Evolutionary conservation across 2,329 filamentous ascomycete species (phyloP).

Genomic region (Sporothrix globosa): DNA sequence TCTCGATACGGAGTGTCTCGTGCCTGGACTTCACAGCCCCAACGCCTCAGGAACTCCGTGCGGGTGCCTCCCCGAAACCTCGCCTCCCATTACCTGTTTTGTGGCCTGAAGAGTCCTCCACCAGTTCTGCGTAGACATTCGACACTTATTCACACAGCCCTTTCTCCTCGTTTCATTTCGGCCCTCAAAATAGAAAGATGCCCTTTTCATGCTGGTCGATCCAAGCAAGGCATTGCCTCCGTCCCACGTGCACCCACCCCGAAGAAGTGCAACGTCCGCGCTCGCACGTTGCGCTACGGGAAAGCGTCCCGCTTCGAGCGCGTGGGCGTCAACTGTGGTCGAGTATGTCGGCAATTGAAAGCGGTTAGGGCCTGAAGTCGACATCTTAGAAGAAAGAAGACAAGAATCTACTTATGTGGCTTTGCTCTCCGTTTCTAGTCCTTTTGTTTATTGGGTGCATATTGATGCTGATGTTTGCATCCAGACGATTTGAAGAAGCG

Average conservation of each 20-base stretch:
- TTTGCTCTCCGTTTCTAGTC: not conserved
- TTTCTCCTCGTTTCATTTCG: constrained; percentile 29
- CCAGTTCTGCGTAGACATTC: not conserved
- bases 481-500: constrained; percentile 8
- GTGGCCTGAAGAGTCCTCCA: not conserved
- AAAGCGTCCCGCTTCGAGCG: not conserved
- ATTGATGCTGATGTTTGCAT: constrained; percentile 7
- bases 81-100: constrained; percentile 20
- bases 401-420: too few species aligned
- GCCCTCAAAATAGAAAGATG: constrained; percentile 18
- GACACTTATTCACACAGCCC: constrained; percentile 7
- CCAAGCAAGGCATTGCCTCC: constrained; percentile 14
- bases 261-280: constrained; percentile 18
- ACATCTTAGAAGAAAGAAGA: not conserved
- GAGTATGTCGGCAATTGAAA: constrained; percentile 24
- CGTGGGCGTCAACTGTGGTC: not conserved
- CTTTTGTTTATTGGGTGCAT: not conserved
- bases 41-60: constrained; percentile 9
- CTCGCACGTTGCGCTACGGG: constrained; percentile 7
- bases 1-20: not conserved
- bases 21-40: constrained; percentile 8
- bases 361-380: constrained; percentile 11
- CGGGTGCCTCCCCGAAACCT: constrained; percentile 20
- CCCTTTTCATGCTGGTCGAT: constrained; percentile 7
- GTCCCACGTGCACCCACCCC: constrained; percentile 20